Evolutionary conservation across 139 green algal genomes (phyloP), one percentile per base, ranked within the genome.

Genomic region (Coelastrella sp.): DNA sequence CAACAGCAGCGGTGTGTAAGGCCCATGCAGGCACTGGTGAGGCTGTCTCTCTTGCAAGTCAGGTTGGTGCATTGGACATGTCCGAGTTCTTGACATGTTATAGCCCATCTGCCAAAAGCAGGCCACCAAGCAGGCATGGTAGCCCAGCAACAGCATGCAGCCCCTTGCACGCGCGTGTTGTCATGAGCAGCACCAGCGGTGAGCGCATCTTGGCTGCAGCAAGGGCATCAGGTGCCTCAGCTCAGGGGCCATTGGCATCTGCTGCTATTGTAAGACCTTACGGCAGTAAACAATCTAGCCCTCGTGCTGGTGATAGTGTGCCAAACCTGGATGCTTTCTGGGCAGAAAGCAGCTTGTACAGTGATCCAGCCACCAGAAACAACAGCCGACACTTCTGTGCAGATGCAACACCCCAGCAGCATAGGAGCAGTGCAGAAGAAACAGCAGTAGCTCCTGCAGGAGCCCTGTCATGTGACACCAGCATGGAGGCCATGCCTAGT

Each of bases 271-370:
- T 5, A 48, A 27, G 72, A n/a, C 71, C 38, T 34, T 34, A 9
- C 9, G 6, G 6, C 11, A 9, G 53, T 9, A 9, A 5, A 34
- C 53, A 64, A 21, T 5, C 35, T 38, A 71, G 75, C 53, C 75
- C 75, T 9, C 35, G 75, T 23, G 41, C 45, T 32, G 66, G 51
- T 37, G 51, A 35, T 32, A 82, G 75, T 45, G 17, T 82, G 21
- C 53, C 75, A 60, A 50, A 81, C 50, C n/a, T 84, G n/a, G 57
- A 32, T 45, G 37, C 37, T 7, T 84, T 84, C 59, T 84, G 77
- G 77, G 59, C 53, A 35, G 51, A 59, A 25, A 59, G 59, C 35
- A 4, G 35, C 6, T 17, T 57, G 13, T 74, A 84, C 59, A 74
- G 77, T 43, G 37, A 11, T 27, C 37, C 43, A 19, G 25, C 32